Evolutionary conservation across 257 asterid genomes (phyloP).

Genomic region (Galeopsis tetrahit): DNA sequence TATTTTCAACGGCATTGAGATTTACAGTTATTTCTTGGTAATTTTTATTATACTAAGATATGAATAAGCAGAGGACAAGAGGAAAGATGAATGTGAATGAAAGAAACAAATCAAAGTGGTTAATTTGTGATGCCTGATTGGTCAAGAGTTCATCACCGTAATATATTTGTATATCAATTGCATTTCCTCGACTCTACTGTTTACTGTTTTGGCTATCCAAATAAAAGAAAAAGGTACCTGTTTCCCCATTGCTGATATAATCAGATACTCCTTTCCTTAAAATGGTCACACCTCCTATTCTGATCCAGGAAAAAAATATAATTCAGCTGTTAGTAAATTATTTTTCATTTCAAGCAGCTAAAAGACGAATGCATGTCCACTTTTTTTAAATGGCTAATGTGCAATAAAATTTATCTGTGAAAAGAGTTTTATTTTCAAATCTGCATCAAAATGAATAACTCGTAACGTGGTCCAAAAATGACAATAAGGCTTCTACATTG

Average conservation of each 20-base stretch:
- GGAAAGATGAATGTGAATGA: neutral
- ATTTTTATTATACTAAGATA: neutral
- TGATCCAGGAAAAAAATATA: constrained; percentile 37
- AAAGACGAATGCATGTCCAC: neutral
- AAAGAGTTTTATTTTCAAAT: constrained; percentile 9
- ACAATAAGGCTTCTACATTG: neutral
- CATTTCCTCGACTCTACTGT: neutral
- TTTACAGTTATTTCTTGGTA: neutral
- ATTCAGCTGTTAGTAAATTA: constrained; percentile 9
- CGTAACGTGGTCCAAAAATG: neutral
- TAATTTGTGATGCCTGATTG: neutral
- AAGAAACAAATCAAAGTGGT: neutral
- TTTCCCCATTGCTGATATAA: constrained; percentile 76
- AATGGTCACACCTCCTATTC: constrained; percentile 86
- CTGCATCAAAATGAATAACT: neutral
- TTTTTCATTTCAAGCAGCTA: neutral
- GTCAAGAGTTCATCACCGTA: neutral
- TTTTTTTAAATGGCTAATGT: neutral
- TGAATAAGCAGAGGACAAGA: neutral
- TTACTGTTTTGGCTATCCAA: neutral
- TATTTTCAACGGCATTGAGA: neutral
- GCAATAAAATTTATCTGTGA: constrained; percentile 7
- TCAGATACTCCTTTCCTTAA: constrained; percentile 84
- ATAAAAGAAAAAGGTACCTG: constrained; percentile 52
- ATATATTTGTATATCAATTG: neutral